phyloP scores from a whole-genome alignment of 495 filamentous ascomycete species.

The Hypoxylon crocopeplum region DNA sequence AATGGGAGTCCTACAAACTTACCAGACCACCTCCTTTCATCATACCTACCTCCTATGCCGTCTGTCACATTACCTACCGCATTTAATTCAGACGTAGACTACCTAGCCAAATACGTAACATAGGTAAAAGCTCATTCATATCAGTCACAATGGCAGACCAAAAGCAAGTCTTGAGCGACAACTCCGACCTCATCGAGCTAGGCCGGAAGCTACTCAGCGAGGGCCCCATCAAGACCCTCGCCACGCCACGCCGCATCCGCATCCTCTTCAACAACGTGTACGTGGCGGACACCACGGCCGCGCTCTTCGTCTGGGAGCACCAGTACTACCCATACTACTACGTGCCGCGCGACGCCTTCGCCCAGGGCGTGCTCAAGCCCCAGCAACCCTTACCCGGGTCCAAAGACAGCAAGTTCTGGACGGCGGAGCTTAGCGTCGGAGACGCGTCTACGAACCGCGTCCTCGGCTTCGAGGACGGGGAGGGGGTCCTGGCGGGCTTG shows the following conservation, averaged over 20 bases:
- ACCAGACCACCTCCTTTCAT: neutral
- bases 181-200: conserved; percentile 33
- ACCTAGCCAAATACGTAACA: too few species aligned
- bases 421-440: neutral
- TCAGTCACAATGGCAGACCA: neutral
- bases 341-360: conserved; percentile 18
- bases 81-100: too few species aligned
- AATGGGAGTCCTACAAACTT: too few species aligned
- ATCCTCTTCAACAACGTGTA: conserved; percentile 37
- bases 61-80: too few species aligned
- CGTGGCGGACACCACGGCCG: conserved; percentile 44
- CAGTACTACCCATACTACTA: conserved; percentile 40
- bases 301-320: conserved; percentile 49
- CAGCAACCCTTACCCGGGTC: too few species aligned
- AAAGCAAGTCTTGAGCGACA: conserved; percentile 9
- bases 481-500: neutral
- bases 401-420: too few species aligned
- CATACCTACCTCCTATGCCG: neutral
- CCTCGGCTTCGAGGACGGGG: conserved; percentile 19
- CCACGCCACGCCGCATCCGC: conserved; percentile 44
- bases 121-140: neutral
- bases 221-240: conserved; percentile 42
- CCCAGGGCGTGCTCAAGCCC: neutral
- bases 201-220: conserved; percentile 29
- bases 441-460: conserved; percentile 16